Conservation (phyloP, 768 basidiomycete species). For the Leccinum disarticulatum region DNA sequence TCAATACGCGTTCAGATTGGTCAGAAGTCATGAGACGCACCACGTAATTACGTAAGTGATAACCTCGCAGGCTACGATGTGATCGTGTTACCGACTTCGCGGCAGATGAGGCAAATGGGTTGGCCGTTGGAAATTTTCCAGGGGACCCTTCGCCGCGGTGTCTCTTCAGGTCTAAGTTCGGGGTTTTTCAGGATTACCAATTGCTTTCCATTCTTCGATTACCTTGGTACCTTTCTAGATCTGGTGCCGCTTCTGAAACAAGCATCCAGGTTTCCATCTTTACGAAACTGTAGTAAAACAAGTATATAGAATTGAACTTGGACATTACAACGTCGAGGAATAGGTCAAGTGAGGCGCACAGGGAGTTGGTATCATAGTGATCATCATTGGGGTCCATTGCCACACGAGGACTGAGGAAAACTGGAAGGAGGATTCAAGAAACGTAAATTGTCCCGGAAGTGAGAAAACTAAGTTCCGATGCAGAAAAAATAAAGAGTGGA, state of each 20-base stretch:
- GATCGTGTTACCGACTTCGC: constrained; percentile 20
- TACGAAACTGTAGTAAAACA: constrained; percentile 2
- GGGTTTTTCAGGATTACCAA: constrained; percentile 19
- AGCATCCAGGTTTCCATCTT: constrained; percentile 14
- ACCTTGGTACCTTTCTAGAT: constrained; percentile 12
- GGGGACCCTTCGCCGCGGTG: constrained; percentile 27
- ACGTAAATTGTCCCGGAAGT: constrained; percentile 13
- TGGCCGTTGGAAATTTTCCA: constrained; percentile 10
- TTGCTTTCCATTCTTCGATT: constrained; percentile 19
- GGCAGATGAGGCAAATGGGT: constrained; percentile 6
- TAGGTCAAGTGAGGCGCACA: constrained; percentile 6
- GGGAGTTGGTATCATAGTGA: constrained; percentile 11
- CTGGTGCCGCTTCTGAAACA: constrained; percentile 11
- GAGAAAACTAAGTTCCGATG: constrained; percentile 6
- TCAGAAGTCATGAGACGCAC: constrained; percentile 13
- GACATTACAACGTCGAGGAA: constrained; percentile 20
- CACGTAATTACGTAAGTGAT: constrained; percentile 32
- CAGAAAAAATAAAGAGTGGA: constrained; percentile 5
- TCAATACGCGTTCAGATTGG: constrained; percentile 15
- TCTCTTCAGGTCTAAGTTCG: constrained; percentile 19
- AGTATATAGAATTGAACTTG: constrained; percentile 11
- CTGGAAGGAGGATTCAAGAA: background rate
- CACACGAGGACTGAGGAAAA: too few relatives aligned
- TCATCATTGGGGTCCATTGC: constrained; percentile 21
- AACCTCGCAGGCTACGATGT: constrained; percentile 18